Evolutionary conservation across 345 rosid genomes (phyloP).

Genomic region (Citrus unshiu): DNA sequence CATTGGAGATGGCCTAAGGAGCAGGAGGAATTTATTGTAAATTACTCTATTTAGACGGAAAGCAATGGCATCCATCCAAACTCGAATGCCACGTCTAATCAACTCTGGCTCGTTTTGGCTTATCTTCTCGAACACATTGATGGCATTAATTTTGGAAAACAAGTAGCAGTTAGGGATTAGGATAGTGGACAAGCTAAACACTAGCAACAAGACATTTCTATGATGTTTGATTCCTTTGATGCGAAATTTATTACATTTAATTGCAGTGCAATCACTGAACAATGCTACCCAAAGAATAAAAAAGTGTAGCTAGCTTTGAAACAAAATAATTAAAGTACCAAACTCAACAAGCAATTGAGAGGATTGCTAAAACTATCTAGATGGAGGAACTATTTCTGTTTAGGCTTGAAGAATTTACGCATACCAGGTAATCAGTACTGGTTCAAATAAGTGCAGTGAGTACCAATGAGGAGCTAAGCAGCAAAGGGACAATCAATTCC

Average conservation of each 20-base stretch:
- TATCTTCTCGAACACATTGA: too few relatives aligned
- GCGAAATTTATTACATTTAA: neutral
- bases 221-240: neutral
- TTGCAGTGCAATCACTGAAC: neutral
- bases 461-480: conserved; percentile 10
- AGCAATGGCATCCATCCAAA: too few relatives aligned
- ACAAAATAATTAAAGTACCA: neutral
- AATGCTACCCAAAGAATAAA: neutral
- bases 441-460: conserved; percentile 21
- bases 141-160: too few relatives aligned
- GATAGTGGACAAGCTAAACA: neutral
- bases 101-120: too few relatives aligned
- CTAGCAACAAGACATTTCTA: neutral
- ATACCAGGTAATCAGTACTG: neutral
- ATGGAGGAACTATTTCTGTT: neutral
- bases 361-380: neutral
- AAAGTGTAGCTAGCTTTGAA: neutral
- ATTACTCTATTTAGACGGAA: too few relatives aligned
- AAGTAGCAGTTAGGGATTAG: too few relatives aligned
- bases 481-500: conserved; percentile 7
- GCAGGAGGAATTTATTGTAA: too few relatives aligned
- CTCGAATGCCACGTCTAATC: too few relatives aligned
- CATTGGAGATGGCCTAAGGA: too few relatives aligned
- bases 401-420: neutral
- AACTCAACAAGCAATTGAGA: neutral